A percentile compares a stretch with the other conserved stretches of the same genome.
These are phyloP conservation scores for Lepidium didymum DNA, from an alignment of 345 rosid species.

Conservation along the genomic window DNA sequence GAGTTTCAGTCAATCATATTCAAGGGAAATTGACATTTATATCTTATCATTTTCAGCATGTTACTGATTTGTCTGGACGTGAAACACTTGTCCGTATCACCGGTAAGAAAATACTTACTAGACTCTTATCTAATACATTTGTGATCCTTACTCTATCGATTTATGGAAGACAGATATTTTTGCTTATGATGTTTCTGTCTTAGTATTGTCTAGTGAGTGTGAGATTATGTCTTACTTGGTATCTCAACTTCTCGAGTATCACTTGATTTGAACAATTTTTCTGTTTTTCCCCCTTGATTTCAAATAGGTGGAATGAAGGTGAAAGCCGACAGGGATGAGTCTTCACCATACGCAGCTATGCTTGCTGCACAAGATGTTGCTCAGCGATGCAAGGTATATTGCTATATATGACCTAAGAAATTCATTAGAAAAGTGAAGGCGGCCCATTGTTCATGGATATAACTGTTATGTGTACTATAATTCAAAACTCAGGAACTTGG, in stretches of 20 bases:
- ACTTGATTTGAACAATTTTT: background rate
- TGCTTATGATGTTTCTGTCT: background rate
- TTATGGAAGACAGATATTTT: background rate
- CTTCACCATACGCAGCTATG: constrained; percentile 93
- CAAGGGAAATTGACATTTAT: background rate
- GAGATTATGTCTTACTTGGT: background rate
- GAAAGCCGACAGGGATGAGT: constrained; percentile 87
- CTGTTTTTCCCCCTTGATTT: background rate
- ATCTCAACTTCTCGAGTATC: background rate
- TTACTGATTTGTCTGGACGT: constrained; percentile 86
- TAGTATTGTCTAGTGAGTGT: background rate
- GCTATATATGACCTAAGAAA: background rate
- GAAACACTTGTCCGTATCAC: constrained; percentile 91
- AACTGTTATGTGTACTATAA: background rate
- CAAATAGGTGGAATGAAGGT: constrained; percentile 80
- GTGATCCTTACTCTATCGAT: background rate
- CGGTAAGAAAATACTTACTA: constrained; percentile 33
- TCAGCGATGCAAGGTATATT: constrained; percentile 70
- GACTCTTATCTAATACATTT: background rate
- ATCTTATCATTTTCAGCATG: constrained; percentile 47
- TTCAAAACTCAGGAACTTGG: constrained; percentile 55
- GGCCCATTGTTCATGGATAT: background rate
- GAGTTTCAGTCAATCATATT: background rate
- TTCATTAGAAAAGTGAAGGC: background rate
- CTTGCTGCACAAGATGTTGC: constrained; percentile 92